These are phyloP conservation scores for Aristolochia californica DNA, from an alignment of 164 flowering plant species.

Conservation along the genomic window DNA sequence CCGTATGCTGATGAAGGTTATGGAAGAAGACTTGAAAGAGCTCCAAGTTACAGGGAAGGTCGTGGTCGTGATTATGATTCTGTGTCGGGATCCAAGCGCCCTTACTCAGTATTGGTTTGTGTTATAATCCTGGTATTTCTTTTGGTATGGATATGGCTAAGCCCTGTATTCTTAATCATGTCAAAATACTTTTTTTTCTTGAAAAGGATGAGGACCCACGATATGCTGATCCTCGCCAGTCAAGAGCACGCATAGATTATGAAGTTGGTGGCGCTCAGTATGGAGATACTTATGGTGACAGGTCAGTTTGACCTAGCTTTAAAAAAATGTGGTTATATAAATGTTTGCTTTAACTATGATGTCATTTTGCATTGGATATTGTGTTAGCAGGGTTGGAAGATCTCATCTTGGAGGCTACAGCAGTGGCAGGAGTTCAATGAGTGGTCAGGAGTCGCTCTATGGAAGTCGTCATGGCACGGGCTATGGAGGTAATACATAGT, in stretches of 20 bases:
- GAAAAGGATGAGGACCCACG: conserved; percentile 77
- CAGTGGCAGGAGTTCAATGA: conserved; percentile 55
- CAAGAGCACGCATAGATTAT: conserved; percentile 88
- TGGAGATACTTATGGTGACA: conserved; percentile 67
- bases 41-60: conserved; percentile 65
- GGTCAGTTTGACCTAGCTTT: conserved; percentile 26
- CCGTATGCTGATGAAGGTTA: conserved; percentile 75
- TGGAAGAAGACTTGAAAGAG: conserved; percentile 70
- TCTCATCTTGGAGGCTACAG: conserved; percentile 48
- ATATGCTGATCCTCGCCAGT: conserved; percentile 78
- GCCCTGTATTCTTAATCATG: not conserved
- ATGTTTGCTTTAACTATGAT: not conserved
- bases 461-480: conserved; percentile 71
- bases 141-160: not conserved
- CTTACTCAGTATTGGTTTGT: conserved; percentile 69
- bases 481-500: conserved; percentile 47
- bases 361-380: not conserved
- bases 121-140: not conserved
- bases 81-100: conserved; percentile 82
- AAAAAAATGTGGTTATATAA: not conserved
- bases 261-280: conserved; percentile 59
- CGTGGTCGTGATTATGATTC: conserved; percentile 74
- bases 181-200: not conserved
- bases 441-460: conserved; percentile 69
- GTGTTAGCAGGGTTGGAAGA: conserved; percentile 56